Evolutionary conservation across 2,329 filamentous ascomycete species (phyloP).

Genomic region (Fusarium domesticum): DNA sequence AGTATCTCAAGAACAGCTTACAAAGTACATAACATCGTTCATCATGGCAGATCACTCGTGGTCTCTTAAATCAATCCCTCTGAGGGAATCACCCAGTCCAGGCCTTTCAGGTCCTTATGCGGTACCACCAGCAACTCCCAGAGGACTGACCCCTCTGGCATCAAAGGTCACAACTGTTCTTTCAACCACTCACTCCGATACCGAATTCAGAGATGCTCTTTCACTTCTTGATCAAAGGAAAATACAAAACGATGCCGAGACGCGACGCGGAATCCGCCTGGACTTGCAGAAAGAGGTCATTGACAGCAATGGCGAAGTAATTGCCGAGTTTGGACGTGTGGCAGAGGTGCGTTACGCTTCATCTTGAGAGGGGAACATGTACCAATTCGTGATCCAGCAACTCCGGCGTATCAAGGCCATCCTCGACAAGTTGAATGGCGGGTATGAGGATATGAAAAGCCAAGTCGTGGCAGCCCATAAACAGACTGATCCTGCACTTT

Average conservation of each 20-base stretch:
- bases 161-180: constrained; percentile 81
- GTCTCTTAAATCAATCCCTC: constrained; percentile 21
- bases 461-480: constrained; percentile 73
- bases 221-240: constrained; percentile 70
- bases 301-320: constrained; percentile 83
- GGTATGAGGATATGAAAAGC: constrained; percentile 74
- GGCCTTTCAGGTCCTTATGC: constrained; percentile 76
- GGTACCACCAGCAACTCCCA: constrained; percentile 62
- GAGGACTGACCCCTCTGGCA: constrained; percentile 63
- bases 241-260: constrained; percentile 71
- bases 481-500: constrained; percentile 70
- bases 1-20: not conserved
- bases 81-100: constrained; percentile 26
- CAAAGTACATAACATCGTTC: constrained; percentile 2
- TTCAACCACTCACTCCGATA: constrained; percentile 87
- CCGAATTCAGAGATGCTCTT: constrained; percentile 84
- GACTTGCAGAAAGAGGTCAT: constrained; percentile 91
- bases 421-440: constrained; percentile 73
- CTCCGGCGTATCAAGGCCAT: constrained; percentile 77
- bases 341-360: constrained; percentile 67
- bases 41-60: constrained; percentile 22
- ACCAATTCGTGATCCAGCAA: constrained; percentile 59
- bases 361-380: constrained; percentile 1
- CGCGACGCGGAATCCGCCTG: constrained; percentile 73
- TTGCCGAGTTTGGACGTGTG: constrained; percentile 83